Evolutionary conservation across 108 stramenopile genomes (phyloP).

Genomic region (Skeletonema costatum): DNA sequence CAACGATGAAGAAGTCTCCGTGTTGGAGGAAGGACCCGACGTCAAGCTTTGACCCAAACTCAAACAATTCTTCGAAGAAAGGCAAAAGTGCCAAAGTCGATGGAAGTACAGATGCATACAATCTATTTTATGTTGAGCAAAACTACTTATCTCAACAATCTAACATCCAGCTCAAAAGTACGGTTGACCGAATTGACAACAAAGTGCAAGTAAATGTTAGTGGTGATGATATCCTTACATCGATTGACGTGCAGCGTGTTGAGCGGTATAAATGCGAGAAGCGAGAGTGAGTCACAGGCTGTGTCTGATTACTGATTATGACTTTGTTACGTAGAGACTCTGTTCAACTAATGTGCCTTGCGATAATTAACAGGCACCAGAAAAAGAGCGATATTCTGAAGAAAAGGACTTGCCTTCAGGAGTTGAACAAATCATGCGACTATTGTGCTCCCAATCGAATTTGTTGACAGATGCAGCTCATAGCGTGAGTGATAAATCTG

Average conservation of each 20-base stretch:
- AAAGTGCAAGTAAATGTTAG: neutral
- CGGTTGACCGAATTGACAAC: constrained; percentile 6
- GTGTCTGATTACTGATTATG: neutral
- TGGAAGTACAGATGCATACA: constrained; percentile 83
- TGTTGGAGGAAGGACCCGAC: constrained; percentile 66
- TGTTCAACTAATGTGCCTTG: neutral
- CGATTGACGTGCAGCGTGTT: neutral
- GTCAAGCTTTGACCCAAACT: constrained; percentile 49
- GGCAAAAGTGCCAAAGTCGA: constrained; percentile 10
- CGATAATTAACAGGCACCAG: constrained; percentile 1
- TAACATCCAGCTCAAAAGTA: constrained; percentile 16
- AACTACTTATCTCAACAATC: constrained; percentile 51
- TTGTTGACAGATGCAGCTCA: neutral
- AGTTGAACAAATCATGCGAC: constrained; percentile 42
- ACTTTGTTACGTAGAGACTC: neutral
- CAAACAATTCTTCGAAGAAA: neutral
- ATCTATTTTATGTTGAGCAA: constrained; percentile 85
- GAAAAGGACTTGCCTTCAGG: constrained; percentile 33
- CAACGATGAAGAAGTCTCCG: constrained; percentile 79
- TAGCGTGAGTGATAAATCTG: constrained; percentile 31
- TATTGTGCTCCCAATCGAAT: constrained; percentile 14
- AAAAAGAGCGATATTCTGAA: constrained; percentile 24
- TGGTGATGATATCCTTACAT: neutral
- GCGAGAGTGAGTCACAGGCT: neutral
- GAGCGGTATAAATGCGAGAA: neutral